Base-by-base conservation (phyloP, 306 rosid genomes). In the Neltuma alba region DNA sequence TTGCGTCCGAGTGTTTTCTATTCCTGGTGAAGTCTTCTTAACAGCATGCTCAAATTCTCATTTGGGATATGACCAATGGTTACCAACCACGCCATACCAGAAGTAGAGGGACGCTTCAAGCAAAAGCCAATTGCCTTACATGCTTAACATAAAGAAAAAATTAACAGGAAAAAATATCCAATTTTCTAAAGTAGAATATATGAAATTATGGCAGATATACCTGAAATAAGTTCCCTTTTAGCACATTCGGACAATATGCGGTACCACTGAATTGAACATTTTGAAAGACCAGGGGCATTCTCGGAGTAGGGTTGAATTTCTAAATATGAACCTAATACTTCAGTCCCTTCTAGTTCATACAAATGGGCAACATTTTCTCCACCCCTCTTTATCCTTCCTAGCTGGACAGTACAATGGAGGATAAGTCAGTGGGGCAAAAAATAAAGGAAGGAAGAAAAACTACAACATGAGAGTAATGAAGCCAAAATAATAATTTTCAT, bases 241-340 rank as follows among this genome's bases (percentile, higher is more conserved):
- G 85, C 91, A 81, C 93, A 86, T 79, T 90, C 88, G 42, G 90
- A 68, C 76, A 87, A 84, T 73, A 87, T 72, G n/a, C 95, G 93
- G 77, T 86, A 85, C 98, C 98, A 93, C 77, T 90, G 95, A 86
- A 93, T 86, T 57, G 83, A 85, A 83, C 95, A 89, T 31, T 76
- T 81, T 66, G 91, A 91, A 76, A 91, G 86, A 23, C 89, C 91
- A 15, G 88, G 90, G 45, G 88, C 84, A 52, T 85, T 65, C 76
- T 83, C 89, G 68, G 91, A 87, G 84, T 85, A 90, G 73, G 97
- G 82, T 62, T 87, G 90, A 85, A 93, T 89, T 64, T 74, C 77
- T 80, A 93, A 86, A 89, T 78, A 93, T 66, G 98, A 93, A 81
- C 97, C 97, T 80, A 93, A 84, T n/a, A 78, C 83, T 82, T 93